Evolutionary conservation across 225 moss, liverwort and hornwort genomes (phyloP).

Genomic region (Lunularia cruciata): DNA sequence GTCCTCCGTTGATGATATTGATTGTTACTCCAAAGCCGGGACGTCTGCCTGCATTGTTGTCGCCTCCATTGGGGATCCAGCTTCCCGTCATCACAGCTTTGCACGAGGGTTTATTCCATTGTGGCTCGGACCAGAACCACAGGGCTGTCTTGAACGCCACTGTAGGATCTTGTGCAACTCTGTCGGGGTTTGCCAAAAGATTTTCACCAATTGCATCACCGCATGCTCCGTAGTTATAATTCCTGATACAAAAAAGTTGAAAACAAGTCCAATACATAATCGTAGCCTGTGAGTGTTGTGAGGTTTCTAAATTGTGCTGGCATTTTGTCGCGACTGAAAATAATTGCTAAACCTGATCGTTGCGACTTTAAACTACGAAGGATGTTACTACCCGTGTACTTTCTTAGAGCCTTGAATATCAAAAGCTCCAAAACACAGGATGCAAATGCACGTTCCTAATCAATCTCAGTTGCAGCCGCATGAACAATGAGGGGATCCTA

Average conservation of each 20-base stretch:
- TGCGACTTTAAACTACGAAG: too few species aligned
- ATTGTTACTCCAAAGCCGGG: conserved; percentile 39
- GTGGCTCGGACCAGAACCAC: conserved; percentile 33
- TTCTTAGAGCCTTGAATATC: too few species aligned
- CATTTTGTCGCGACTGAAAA: too few species aligned
- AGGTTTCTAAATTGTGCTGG: too few species aligned
- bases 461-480: too few species aligned
- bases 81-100: conserved; percentile 33
- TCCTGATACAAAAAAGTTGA: conserved; percentile 31
- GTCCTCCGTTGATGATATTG: conserved; percentile 36
- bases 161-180: conserved; percentile 5
- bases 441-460: too few species aligned
- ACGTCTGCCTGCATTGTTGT: conserved; percentile 1
- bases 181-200: conserved; percentile 26
- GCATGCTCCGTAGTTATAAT: conserved; percentile 31
- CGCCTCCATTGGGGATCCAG: conserved; percentile 23
- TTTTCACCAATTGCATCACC: conserved; percentile 21
- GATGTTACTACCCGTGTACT: too few species aligned
- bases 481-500: too few species aligned
- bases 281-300: too few species aligned
- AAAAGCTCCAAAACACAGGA: too few species aligned
- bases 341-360: too few species aligned
- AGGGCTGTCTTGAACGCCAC: conserved; percentile 25
- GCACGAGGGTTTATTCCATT: conserved; percentile 26
- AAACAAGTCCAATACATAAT: too few species aligned